Conservation (phyloP, 495 filamentous ascomycete genomes). For the Aspergillus carlsbadensis region DNA sequence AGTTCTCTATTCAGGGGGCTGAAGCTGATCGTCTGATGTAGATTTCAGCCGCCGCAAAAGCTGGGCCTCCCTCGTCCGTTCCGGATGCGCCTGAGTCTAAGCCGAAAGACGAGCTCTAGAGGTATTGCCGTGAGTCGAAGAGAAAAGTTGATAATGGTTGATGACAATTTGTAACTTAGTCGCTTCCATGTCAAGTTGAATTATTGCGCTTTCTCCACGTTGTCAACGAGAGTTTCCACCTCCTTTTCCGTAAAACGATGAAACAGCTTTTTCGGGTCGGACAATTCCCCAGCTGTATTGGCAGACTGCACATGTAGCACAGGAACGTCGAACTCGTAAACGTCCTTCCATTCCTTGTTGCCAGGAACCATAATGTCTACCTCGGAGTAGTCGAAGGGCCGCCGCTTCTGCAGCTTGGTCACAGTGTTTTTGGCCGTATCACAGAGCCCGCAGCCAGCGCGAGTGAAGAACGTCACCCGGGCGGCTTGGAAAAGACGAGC, state of each 20-base stretch:
- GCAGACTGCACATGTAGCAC: conserved; percentile 69
- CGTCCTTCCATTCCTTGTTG: conserved; percentile 67
- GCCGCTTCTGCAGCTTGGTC: conserved; percentile 63
- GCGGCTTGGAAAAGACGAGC: conserved; percentile 52
- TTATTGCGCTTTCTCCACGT: conserved; percentile 40
- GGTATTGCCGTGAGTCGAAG: not conserved
- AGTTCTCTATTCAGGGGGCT: too few species aligned
- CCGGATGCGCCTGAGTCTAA: not conserved
- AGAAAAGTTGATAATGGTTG: too few species aligned
- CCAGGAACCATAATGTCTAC: conserved; percentile 71
- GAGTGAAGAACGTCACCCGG: conserved; percentile 80
- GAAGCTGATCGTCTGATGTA: not conserved
- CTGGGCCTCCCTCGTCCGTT: not conserved
- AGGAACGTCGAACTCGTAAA: conserved; percentile 89
- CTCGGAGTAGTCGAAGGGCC: conserved; percentile 74
- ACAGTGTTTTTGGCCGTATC: conserved; percentile 70
- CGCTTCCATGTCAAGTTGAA: not conserved
- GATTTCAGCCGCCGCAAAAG: not conserved
- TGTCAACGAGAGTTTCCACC: conserved; percentile 68
- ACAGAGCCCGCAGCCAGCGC: conserved; percentile 76
- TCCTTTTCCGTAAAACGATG: conserved; percentile 74
- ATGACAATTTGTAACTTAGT: not conserved
- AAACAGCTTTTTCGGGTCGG: conserved; percentile 74
- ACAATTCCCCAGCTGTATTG: conserved; percentile 34
- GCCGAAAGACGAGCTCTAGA: not conserved